A percentile compares a stretch with the other conserved stretches of the same genome.
Conservation (phyloP, 164 flowering plant genomes). For the Liquidambar formosana region DNA sequence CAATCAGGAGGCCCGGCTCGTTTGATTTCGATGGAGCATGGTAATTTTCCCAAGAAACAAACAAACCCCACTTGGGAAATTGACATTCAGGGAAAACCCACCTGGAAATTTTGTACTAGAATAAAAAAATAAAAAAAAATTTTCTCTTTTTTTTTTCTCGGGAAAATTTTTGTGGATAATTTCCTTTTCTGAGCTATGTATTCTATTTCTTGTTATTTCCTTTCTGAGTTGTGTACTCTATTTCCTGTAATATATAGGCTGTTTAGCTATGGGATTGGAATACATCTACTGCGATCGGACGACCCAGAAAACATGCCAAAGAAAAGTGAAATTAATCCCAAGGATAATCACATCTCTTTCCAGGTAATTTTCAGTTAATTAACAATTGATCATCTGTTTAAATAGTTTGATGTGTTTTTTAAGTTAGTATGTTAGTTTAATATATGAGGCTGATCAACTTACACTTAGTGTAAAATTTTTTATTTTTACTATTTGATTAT, state of each 20-base stretch:
- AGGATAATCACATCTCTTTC: slow-evolving; percentile 83
- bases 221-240: too few species aligned
- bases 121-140: not conserved
- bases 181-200: not conserved
- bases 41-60: slow-evolving; percentile 28
- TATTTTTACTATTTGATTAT: too few species aligned
- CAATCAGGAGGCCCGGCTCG: slow-evolving; percentile 75
- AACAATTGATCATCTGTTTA: too few species aligned
- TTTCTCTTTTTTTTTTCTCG: not conserved
- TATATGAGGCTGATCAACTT: too few species aligned
- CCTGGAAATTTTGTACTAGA: not conserved
- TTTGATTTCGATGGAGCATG: slow-evolving; percentile 86
- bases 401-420: too few species aligned
- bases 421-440: too few species aligned
- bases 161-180: not conserved
- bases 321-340: slow-evolving; percentile 66
- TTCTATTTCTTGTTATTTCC: not conserved
- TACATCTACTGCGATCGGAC: slow-evolving; percentile 72
- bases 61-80: not conserved
- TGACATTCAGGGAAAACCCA: not conserved
- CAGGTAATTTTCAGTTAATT: slow-evolving; percentile 42
- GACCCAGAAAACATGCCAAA: slow-evolving; percentile 50
- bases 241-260: slow-evolving; percentile 39
- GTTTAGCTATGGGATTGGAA: slow-evolving; percentile 68
- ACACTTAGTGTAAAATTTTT: too few species aligned